These are phyloP conservation scores for Ogataea hybrid DNA, from an alignment of 1,139 yeast genomes.

Conservation along the genomic window DNA sequence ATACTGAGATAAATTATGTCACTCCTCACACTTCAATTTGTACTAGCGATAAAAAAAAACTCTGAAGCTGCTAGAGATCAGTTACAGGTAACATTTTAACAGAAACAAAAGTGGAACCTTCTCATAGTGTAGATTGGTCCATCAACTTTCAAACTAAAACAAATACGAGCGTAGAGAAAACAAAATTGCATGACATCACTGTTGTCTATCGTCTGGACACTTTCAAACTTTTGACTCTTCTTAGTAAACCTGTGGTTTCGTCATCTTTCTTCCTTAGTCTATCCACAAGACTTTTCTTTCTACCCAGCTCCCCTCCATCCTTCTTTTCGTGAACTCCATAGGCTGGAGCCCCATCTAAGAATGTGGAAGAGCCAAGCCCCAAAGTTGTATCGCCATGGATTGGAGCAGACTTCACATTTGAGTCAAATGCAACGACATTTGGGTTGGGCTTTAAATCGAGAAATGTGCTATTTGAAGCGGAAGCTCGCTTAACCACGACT, in stretches of 20 bases:
- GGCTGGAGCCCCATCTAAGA: conserved; percentile 96
- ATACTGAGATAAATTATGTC: too few species aligned
- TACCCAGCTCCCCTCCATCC: conserved; percentile 44
- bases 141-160: conserved; percentile 15
- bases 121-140: conserved; percentile 12
- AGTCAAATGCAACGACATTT: conserved; percentile 65
- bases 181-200: neutral
- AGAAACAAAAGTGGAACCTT: neutral
- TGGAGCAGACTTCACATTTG: conserved; percentile 63
- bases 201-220: conserved; percentile 46
- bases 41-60: too few species aligned
- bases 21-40: too few species aligned
- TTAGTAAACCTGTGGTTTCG: conserved; percentile 49
- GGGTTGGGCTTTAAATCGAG: conserved; percentile 47
- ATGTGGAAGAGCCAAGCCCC: conserved; percentile 91
- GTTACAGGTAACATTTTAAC: too few species aligned
- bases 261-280: conserved; percentile 43
- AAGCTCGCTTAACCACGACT: conserved; percentile 29
- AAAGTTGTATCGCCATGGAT: conserved; percentile 83
- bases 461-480: conserved; percentile 20
- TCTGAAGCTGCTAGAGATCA: too few species aligned
- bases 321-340: conserved; percentile 45
- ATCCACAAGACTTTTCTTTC: conserved; percentile 77
- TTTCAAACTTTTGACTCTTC: conserved; percentile 86
- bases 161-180: neutral